Base-by-base conservation (phyloP, 2,329 filamentous ascomycete genomes). In the Thermothelomyces thermophilus region DNA sequence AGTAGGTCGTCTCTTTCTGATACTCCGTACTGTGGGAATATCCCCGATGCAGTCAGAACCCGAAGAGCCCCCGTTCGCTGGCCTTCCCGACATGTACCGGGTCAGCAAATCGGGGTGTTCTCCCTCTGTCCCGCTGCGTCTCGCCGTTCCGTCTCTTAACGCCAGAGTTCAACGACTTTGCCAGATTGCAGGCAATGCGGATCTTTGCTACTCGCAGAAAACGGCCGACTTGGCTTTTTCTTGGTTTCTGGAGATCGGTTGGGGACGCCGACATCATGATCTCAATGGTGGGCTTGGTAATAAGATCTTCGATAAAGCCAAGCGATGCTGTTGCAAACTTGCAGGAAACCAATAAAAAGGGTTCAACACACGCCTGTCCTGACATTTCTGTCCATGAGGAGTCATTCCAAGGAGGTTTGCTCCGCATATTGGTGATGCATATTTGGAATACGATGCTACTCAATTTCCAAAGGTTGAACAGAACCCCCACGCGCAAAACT, bases 171-270 rank as follows among this genome's bases (percentile, higher is more conserved):
- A 34, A 31, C n/a, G 46, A 34, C 39, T 50, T 48, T 46, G 22
- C 44, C 36, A 48, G 37, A 48, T 48, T 50, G 47, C 26, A 41
- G 16, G 43, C 20, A 28, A 48, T 42, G 51, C 36, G 43, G 46
- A 56, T 56, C 54, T 26, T 50, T 54, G 19, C 54, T 54, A 5
- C 14, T 51, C 48, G 10, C 43, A 44, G 54, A 49, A 37, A 54
- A 48, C 34, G 46, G 51, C 54, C 51, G 54, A 49, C 54, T 56
- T 52, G 54, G 54, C 51, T 43, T 52, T n/a, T 41, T 50, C 47
- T 47, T 50, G 40, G 48, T 46, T 30, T 50, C 30, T 46, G 36
- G 36, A 46, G 35, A 46, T 41, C 42, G 31, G 24, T 20, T 20
- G 35, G 24, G 14, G 16, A n/a, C 37, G n/a, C 9, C 33, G 40